Evolutionary conservation across 371 early-diverging fungal genomes (phyloP).

Genomic region (Saksenaea oblongispora): DNA sequence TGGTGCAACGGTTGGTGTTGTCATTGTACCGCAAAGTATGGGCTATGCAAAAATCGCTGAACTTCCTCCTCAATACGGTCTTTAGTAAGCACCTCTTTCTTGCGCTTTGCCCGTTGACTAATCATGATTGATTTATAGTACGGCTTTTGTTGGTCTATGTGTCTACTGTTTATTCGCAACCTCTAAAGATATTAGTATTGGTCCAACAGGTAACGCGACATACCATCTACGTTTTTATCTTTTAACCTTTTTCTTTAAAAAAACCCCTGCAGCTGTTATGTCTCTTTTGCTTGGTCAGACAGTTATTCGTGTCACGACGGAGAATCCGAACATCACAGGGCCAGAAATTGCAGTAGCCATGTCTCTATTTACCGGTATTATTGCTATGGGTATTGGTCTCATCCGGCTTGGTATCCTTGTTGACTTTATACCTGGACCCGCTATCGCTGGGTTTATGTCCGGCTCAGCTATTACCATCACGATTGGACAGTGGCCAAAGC

Average conservation of each 20-base stretch:
- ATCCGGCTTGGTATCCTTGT: slow-evolving; percentile 82
- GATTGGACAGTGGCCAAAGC: slow-evolving; percentile 70
- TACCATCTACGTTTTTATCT: neutral
- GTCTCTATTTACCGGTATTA: slow-evolving; percentile 61
- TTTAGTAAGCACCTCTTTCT: slow-evolving; percentile 62
- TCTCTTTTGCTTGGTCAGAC: slow-evolving; percentile 76
- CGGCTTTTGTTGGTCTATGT: slow-evolving; percentile 73
- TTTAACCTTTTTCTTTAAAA: neutral
- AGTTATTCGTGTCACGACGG: slow-evolving; percentile 44
- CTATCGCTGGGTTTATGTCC: slow-evolving; percentile 69
- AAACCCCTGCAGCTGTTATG: slow-evolving; percentile 75
- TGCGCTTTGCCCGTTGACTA: neutral
- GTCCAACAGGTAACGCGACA: slow-evolving; percentile 64
- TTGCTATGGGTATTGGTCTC: slow-evolving; percentile 72
- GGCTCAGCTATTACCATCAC: slow-evolving; percentile 80
- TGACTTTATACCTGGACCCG: slow-evolving; percentile 86
- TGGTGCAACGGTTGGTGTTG: slow-evolving; percentile 83
- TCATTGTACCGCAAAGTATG: slow-evolving; percentile 86
- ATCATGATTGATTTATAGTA: slow-evolving; percentile 17
- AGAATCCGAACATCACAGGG: slow-evolving; percentile 34
- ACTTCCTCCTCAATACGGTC: slow-evolving; percentile 81
- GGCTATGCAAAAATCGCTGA: slow-evolving; percentile 84
- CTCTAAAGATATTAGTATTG: slow-evolving; percentile 85
- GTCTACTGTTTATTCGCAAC: slow-evolving; percentile 83
- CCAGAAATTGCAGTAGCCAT: slow-evolving; percentile 58